Evolutionary conservation across 129 eudicot species (phyloP), one percentile per base, ranked within the genome.

Genomic region (Arctium lappa): DNA sequence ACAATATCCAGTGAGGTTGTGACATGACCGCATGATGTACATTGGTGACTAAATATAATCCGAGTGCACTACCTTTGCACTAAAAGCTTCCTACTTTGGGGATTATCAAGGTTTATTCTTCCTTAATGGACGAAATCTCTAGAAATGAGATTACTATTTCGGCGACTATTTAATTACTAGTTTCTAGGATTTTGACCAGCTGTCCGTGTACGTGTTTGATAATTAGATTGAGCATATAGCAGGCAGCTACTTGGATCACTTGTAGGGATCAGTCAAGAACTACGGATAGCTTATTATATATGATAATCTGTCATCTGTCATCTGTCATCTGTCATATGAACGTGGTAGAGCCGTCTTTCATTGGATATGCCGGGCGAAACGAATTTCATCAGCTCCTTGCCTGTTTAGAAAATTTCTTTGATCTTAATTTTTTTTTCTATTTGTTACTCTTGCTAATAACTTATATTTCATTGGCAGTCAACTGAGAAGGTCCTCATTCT

Each of bases 401-500:
- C 33, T 66, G 71, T 66, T 66, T 10, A 66, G 71, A 65, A 65
- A 65, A 29, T 68, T 16, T 16, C 7, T 72, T 34, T 69, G 38
- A 72, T 73, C 22, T 65, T 22, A 16, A 5, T 1, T 33, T 33
- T 10, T 22, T 68, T 12, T 33, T 39, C 22, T 29, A 65, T 29
- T 27, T 27, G 73, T 62, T 27, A 74, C 37, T 12, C 10, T 70
- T 38, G 48, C 11, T 77, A 78, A 77, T 76, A 76, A 42, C 65
- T 38, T 80, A 4, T 65, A 48, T 88, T 82, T 36, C 71, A 36
- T 84, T 82, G 42, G 53, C 91, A 96, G 99, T 96, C 99, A 65
- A 79, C 98, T 38, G 95, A 93, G 81, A 96, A 89, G 87, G 95
- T 96, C 77, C 91, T 96, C 75, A 63, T 96, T 82, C 81, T 96